Percentiles rank a stretch among this genome's conserved stretches.
These are phyloP conservation scores for Kwoniella shandongensis DNA, from an alignment of 768 basidiomycete species.

Conservation along the genomic window DNA sequence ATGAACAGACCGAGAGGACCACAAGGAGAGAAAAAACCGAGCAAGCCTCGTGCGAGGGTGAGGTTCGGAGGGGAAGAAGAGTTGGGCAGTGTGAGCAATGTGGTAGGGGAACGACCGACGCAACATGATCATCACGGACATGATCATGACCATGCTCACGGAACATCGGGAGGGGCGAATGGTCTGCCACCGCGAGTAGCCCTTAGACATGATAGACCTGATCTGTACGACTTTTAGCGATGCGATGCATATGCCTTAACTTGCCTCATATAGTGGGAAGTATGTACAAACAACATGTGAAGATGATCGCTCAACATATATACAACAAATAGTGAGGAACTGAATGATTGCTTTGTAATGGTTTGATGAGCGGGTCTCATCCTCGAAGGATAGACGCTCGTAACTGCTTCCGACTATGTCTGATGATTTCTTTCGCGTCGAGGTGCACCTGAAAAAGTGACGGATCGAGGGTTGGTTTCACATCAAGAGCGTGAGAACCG, in stretches of 20 bases:
- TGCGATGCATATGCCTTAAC: too few species aligned
- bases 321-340: too few species aligned
- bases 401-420: conserved; percentile 1
- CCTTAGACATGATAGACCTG: conserved; percentile 50
- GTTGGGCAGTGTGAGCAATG: conserved; percentile 6
- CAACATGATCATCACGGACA: conserved; percentile 10
- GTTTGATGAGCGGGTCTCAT: too few species aligned
- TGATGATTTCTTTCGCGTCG: conserved; percentile 1
- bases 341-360: too few species aligned
- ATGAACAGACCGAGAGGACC: conserved; percentile 17
- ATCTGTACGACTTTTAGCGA: conserved; percentile 52
- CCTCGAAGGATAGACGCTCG: conserved; percentile 2
- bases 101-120: not conserved
- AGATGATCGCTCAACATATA: not conserved
- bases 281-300: too few species aligned
- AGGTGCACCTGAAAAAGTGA: conserved; percentile 1
- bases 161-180: conserved; percentile 1
- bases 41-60: conserved; percentile 38
- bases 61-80: conserved; percentile 44
- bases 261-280: too few species aligned
- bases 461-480: not conserved
- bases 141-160: conserved; percentile 22
- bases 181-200: conserved; percentile 12
- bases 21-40: conserved; percentile 18
- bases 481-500: too few species aligned